Evolutionary conservation across 768 basidiomycete genomes (phyloP), one percentile per base, ranked within the genome.

Genomic region (Termitomyces sp.): DNA sequence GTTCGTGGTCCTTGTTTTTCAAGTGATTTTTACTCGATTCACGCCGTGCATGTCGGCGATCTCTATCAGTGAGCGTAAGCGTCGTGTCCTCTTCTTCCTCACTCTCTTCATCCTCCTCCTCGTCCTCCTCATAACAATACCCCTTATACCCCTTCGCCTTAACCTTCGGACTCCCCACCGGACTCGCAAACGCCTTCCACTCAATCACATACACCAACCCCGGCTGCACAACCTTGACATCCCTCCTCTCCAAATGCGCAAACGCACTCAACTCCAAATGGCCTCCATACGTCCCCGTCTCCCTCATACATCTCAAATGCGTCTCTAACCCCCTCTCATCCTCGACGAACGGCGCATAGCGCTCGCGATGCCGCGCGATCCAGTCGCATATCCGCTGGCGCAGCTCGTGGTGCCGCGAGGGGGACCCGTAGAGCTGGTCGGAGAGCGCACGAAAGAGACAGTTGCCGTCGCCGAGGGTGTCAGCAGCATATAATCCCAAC

Each of bases 191-290:
- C 3, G 87, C 79, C 36, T 74, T 70, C 87, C 89, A 91, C 63
- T 92, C 86, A 52, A 95, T 92, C 56, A 94, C 87, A 70, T 94
- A 94, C 25, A 94, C 89, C 32, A 97, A 78, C 2, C 90, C 91
- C 0, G 94, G 94, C 65, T 96, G 94, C 50, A 95, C 82, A 54
- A 97, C 92, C 73, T 96, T 96, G 68, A 97, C 88, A 63, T 92
- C 81, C 29, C 87, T 78, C 52, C 76, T 74, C 46, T 79, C 79
- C 74, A 92, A 81, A 61, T 94, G 90, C 3, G 94, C 87, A 67
- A 94, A 96, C 0, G 92, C 92, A 16, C 88, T 89, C n/a, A 97
- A 77, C 68, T 97, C 94, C 63, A 97, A 82, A 69, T 97, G 92
- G 1, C 93, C 93, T 39, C 94, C 94, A 57, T 95, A 73, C 81